These are phyloP conservation scores for Hypoxylon subgilvum DNA, from an alignment of 495 filamentous ascomycete genomes.

Conservation along the genomic window DNA sequence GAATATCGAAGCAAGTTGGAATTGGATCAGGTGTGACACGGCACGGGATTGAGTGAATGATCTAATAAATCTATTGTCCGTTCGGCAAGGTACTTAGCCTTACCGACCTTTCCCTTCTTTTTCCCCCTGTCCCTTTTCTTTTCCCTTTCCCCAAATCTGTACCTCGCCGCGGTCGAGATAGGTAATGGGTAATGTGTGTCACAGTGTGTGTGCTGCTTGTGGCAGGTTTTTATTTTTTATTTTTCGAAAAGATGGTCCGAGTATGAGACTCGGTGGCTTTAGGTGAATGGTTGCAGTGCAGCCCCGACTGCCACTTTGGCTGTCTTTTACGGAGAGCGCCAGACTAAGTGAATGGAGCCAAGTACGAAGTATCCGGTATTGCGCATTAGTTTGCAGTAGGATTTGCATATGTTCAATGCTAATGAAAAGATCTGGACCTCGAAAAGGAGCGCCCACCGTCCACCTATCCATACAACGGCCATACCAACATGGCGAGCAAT, in stretches of 20 bases:
- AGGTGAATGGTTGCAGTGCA: slow-evolving; percentile 28
- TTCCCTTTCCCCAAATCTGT: background rate
- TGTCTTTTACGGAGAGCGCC: background rate
- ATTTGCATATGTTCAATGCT: no score
- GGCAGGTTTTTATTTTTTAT: slow-evolving; percentile 7
- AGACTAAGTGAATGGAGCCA: slow-evolving; percentile 2
- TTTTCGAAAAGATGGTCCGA: slow-evolving; percentile 24
- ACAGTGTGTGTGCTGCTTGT: no score
- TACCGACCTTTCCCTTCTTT: background rate
- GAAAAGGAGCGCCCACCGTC: no score
- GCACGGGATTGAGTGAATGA: slow-evolving; percentile 24
- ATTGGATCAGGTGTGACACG: slow-evolving; percentile 8
- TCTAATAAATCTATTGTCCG: slow-evolving; percentile 25
- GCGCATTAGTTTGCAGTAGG: background rate
- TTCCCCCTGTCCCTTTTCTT: background rate
- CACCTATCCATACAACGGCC: no score
- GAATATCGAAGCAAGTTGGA: no score
- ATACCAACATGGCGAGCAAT: no score
- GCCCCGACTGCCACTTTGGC: slow-evolving; percentile 1
- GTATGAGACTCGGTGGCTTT: slow-evolving; percentile 23
- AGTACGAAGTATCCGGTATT: slow-evolving; percentile 14
- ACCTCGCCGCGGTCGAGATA: no score
- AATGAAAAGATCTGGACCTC: no score
- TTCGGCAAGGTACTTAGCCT: slow-evolving; percentile 9
- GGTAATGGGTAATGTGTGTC: no score